phyloP scores from a whole-genome alignment of 441 rosid species.

The Biscutella laevigata region DNA sequence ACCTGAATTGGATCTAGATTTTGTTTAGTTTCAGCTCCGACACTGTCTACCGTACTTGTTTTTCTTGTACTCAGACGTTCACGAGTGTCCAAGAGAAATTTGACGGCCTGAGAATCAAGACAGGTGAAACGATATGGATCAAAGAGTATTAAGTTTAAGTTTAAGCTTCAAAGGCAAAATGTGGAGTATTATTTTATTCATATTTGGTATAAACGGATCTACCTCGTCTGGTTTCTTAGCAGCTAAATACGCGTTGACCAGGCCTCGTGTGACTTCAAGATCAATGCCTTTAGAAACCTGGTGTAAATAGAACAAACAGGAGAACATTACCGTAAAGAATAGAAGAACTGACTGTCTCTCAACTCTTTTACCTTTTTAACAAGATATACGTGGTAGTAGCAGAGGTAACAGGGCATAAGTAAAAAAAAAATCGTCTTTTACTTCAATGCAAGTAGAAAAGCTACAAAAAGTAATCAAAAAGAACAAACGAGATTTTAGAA shows the following conservation, averaged over 20 bases:
- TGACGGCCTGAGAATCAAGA: constrained; percentile 55
- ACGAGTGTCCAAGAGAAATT: constrained; percentile 54
- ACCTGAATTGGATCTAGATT: constrained; percentile 66
- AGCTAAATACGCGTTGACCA: constrained; percentile 71
- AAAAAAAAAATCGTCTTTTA: too few relatives aligned
- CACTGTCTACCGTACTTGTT: constrained; percentile 29
- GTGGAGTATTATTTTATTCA: background rate
- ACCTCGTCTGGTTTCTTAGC: constrained; percentile 92
- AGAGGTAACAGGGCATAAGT: background rate
- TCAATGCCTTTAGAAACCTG: constrained; percentile 54
- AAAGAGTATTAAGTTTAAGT: background rate
- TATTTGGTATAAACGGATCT: constrained; percentile 15
- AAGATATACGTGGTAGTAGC: background rate
- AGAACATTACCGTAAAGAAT: background rate
- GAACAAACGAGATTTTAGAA: background rate
- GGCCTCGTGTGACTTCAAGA: constrained; percentile 78
- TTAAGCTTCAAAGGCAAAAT: background rate
- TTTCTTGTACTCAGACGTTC: constrained; percentile 39
- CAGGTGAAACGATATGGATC: constrained; percentile 1
- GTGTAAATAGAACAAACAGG: constrained; percentile 5
- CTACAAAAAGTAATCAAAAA: background rate
- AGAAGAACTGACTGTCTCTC: background rate
- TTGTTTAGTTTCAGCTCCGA: constrained; percentile 24
- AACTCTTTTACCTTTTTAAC: background rate
- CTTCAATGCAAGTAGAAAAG: background rate